phyloP scores from a whole-genome alignment of 495 filamentous ascomycete species.

The Aspergillus saccharolyticus region DNA sequence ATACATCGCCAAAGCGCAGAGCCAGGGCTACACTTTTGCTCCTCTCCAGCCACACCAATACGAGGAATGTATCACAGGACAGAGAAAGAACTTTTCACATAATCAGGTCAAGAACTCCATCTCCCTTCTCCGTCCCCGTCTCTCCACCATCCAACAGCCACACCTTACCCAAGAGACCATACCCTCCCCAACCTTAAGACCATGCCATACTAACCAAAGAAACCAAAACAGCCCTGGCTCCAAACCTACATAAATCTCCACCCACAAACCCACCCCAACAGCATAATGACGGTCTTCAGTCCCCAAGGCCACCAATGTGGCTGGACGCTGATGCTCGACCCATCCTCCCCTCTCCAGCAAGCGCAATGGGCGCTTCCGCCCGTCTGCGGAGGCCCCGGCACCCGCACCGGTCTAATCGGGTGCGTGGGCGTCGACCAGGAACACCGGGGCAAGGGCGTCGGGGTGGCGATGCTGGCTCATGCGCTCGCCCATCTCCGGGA shows the following conservation, averaged over 20 bases:
- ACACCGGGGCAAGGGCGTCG: slow-evolving; percentile 39
- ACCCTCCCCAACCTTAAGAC: too few species aligned
- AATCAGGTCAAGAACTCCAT: slow-evolving; percentile 27
- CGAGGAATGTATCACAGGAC: slow-evolving; percentile 41
- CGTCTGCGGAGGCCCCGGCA: slow-evolving; percentile 24
- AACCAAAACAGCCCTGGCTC: slow-evolving; percentile 39
- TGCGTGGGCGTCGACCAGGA: slow-evolving; percentile 44
- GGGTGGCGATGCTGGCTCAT: slow-evolving; percentile 42
- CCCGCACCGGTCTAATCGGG: slow-evolving; percentile 46
- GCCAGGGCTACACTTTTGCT: slow-evolving; percentile 36
- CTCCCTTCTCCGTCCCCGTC: neutral
- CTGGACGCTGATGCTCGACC: slow-evolving; percentile 48
- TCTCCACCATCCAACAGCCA: neutral
- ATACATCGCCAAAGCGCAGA: slow-evolving; percentile 31
- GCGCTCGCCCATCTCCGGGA: slow-evolving; percentile 47
- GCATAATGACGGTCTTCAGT: slow-evolving; percentile 45
- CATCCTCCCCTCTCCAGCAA: slow-evolving; percentile 24
- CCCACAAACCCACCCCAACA: slow-evolving; percentile 34
- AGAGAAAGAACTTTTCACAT: slow-evolving; percentile 39
- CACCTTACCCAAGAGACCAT: too few species aligned
- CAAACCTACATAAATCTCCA: slow-evolving; percentile 38
- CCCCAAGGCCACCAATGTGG: slow-evolving; percentile 38
- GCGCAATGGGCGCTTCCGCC: slow-evolving; percentile 44
- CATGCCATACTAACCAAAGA: neutral
- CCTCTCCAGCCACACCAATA: slow-evolving; percentile 35